Base-by-base conservation (phyloP, 139 green algal genomes). In the Coccomyxa sp. region DNA sequence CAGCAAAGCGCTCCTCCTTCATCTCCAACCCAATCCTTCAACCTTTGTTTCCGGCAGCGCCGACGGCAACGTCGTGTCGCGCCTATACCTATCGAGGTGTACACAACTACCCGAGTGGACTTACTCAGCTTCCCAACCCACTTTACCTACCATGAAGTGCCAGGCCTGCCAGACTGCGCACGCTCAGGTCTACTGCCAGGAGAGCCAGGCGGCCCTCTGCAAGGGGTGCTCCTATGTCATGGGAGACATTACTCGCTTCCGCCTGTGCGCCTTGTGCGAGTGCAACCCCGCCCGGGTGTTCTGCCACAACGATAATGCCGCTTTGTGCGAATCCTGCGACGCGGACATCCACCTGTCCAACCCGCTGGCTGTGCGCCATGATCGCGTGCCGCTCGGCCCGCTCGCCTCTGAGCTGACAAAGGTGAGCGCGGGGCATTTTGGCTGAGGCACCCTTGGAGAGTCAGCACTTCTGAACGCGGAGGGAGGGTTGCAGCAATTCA, bases 271-370 rank as follows among this genome's bases (percentile, higher is more conserved):
- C 67, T 85, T 23, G 83, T 80, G 81, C 81, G 63, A 58, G 45
- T 51, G 15, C 21, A 32, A 59, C 13, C 51, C 81, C 13, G 84
- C 88, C 15, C 27, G 25, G 7, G 71, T 92, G 10, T 90, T 82
- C 60, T 92, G 89, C 85, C 32, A 81, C 3, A 85, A 89, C 28
- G 89, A 92, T 58, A 79, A 84, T 58, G 86, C 85, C 0, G 86
- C 85, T 13, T 66, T 91, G 38, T 93, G 90, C 85, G 76, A 77
- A 16, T 57, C 58, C 63, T 93, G 88, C 81, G 87, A 91, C 63
- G 12, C 57, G 28, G 85, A 60, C 32, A 86, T 89, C 17, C 90
- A 93, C 82, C 81, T 18, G 9, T 86, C 83, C 84, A 90, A 91
- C 79, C 27, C 86, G 21, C 74, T 93, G 10, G 81, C 85, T 30